Evolutionary conservation across 208 protist species (phyloP).

Genomic region (Acanthamoeba castellanii): DNA sequence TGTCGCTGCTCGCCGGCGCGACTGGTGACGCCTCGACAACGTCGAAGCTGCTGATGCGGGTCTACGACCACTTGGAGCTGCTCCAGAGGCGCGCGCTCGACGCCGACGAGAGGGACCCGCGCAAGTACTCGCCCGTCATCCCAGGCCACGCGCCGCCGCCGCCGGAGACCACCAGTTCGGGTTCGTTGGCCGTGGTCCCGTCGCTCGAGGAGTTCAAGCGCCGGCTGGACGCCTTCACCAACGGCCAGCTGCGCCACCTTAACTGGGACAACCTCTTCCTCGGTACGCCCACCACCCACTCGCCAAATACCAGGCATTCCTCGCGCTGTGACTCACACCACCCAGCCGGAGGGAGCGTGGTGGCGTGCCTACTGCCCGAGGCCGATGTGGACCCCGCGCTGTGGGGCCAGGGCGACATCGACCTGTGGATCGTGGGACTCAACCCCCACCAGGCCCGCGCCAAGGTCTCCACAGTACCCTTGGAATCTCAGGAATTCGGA

Average conservation of each 20-base stretch:
- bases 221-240: slow-evolving; percentile 31
- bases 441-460: background rate
- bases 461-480: background rate
- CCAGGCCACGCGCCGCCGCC: background rate
- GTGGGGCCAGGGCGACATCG: slow-evolving; percentile 31
- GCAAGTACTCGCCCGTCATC: background rate
- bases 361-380: background rate
- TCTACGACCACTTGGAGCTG: background rate
- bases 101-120: background rate
- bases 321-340: background rate
- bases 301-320: background rate
- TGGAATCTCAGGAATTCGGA: background rate
- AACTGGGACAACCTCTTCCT: background rate
- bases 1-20: background rate
- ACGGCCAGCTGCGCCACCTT: background rate
- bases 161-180: background rate
- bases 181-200: background rate
- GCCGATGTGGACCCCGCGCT: background rate
- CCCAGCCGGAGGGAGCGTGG: background rate
- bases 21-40: background rate
- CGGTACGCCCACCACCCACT: background rate
- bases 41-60: background rate
- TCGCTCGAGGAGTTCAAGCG: slow-evolving; percentile 14
- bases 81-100: background rate
- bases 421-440: slow-evolving; percentile 16